These are phyloP conservation scores for Colletotrichum cordylinicola DNA, from an alignment of 2,329 filamentous ascomycete genomes.

Conservation along the genomic window DNA sequence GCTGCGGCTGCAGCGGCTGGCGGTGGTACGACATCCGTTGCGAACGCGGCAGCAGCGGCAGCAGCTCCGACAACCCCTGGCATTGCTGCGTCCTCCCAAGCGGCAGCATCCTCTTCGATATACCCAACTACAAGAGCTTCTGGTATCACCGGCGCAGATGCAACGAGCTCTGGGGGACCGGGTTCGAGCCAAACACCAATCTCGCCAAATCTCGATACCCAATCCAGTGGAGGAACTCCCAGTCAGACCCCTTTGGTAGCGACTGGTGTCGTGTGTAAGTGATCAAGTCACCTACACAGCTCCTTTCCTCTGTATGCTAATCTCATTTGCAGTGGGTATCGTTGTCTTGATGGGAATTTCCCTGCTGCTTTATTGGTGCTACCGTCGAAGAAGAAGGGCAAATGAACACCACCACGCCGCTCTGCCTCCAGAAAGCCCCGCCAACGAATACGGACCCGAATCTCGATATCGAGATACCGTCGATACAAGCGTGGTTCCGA, in stretches of 20 bases:
- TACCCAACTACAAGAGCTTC: not conserved
- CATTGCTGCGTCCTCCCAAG: not conserved
- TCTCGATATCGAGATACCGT: not conserved
- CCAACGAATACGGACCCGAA: not conserved
- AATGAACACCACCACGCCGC: not conserved
- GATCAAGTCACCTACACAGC: not conserved
- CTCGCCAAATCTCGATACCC: not conserved
- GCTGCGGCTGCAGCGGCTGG: not conserved
- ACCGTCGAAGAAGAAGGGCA: constrained; percentile 1
- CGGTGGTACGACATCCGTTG: not conserved
- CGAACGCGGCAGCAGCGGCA: not conserved
- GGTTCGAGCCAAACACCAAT: not conserved
- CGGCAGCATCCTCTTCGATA: not conserved
- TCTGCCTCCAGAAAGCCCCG: not conserved
- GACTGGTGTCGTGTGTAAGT: constrained; percentile 8
- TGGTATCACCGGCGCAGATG: not conserved
- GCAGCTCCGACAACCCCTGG: not conserved
- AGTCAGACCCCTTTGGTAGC: not conserved
- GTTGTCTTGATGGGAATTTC: constrained; percentile 10
- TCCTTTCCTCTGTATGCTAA: accelerated
- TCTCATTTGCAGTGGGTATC: not conserved
- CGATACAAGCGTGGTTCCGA: not conserved
- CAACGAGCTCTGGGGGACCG: not conserved
- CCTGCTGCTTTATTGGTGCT: constrained; percentile 8
- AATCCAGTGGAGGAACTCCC: not conserved